A percentile compares a stretch with the other conserved stretches of the same genome.
These are phyloP conservation scores for Fusarium nygamai DNA, from an alignment of 2,329 filamentous ascomycete genomes.

Conservation along the genomic window DNA sequence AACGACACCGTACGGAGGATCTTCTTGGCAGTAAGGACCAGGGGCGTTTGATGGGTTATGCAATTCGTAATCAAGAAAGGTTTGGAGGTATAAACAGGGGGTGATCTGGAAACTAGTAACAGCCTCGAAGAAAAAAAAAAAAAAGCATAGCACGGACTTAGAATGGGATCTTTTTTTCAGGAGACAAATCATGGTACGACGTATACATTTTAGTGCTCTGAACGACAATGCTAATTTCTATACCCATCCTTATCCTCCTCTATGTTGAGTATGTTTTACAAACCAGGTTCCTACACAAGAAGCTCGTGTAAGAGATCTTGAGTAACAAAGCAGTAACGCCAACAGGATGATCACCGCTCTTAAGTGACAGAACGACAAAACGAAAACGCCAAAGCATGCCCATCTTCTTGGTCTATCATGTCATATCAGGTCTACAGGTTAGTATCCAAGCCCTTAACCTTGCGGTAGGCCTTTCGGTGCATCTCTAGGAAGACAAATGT, in stretches of 20 bases:
- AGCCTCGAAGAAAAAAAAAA: slow-evolving; percentile 34
- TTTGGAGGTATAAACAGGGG: slow-evolving; percentile 21
- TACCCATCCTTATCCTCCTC: background rate
- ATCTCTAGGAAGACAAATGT: slow-evolving; percentile 89
- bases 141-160: slow-evolving; percentile 42
- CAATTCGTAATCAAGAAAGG: slow-evolving; percentile 35
- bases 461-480: slow-evolving; percentile 81
- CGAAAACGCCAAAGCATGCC: slow-evolving; percentile 40
- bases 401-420: slow-evolving; percentile 33
- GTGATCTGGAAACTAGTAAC: slow-evolving; percentile 34
- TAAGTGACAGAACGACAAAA: slow-evolving; percentile 24
- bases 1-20: slow-evolving; percentile 61
- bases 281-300: slow-evolving; percentile 16
- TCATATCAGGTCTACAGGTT: slow-evolving; percentile 37
- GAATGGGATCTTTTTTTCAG: slow-evolving; percentile 39
- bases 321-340: slow-evolving; percentile 36
- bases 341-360: slow-evolving; percentile 31
- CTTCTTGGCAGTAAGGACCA: slow-evolving; percentile 56
- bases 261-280: slow-evolving; percentile 25
- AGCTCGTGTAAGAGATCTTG: slow-evolving; percentile 2
- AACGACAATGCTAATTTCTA: background rate
- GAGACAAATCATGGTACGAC: background rate
- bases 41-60: slow-evolving; percentile 40
- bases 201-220: background rate
- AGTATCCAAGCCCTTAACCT: slow-evolving; percentile 54